phyloP scores from a whole-genome alignment of 805 yeast genomes.

The Yamadazyma takamatsuzukensis region DNA sequence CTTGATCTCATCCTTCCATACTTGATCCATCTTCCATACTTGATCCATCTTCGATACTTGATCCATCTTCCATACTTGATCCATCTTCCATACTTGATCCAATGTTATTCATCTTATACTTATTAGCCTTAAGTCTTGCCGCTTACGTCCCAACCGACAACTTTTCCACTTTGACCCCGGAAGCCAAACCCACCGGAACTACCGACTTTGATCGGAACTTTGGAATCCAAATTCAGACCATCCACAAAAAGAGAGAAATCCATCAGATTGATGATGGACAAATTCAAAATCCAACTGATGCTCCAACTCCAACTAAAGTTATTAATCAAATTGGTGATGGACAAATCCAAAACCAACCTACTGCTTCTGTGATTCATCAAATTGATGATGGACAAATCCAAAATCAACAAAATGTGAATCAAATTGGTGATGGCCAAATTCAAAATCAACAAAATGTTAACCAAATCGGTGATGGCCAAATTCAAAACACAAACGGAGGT shows the following conservation, averaged over 20 bases:
- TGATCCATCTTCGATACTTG: too few species aligned
- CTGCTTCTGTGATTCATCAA: slow-evolving; percentile 24
- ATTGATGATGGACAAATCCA: slow-evolving; percentile 29
- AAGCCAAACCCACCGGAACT: slow-evolving; percentile 39
- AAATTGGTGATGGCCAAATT: slow-evolving; percentile 37
- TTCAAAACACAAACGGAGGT: slow-evolving; percentile 25
- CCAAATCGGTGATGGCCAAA: slow-evolving; percentile 29
- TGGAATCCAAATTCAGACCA: slow-evolving; percentile 66
- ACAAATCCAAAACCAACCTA: slow-evolving; percentile 45
- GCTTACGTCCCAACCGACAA: slow-evolving; percentile 65
- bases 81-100: too few species aligned
- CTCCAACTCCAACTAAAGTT: slow-evolving; percentile 20
- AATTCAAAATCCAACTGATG: slow-evolving; percentile 25
- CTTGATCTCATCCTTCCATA: too few species aligned
- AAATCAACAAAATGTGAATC: too few species aligned
- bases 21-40: too few species aligned
- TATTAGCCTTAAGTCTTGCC: slow-evolving; percentile 37
- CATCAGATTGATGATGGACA: slow-evolving; percentile 53
- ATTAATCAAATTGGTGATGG: slow-evolving; percentile 40
- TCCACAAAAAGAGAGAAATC: slow-evolving; percentile 33
- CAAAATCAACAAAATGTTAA: slow-evolving; percentile 39
- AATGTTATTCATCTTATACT: slow-evolving; percentile 10
- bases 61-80: too few species aligned
- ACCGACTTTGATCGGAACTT: slow-evolving; percentile 55
- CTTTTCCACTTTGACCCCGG: slow-evolving; percentile 72